Conservation (phyloP, 257 asterid species). For the Anisodus tanguticus region DNA sequence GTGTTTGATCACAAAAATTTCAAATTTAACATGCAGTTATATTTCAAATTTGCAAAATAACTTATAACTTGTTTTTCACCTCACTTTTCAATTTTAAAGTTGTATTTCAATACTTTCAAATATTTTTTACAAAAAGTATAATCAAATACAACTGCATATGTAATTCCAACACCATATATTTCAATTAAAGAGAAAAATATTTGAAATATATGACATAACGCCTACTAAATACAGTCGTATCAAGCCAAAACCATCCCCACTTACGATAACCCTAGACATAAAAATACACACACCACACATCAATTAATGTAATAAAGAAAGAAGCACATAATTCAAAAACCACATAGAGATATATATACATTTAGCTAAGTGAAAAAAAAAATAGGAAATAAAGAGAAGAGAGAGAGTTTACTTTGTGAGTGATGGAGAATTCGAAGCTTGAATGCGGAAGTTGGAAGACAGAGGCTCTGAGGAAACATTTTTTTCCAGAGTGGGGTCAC, state of each 20-base stretch:
- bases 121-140: too few species aligned
- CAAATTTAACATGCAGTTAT: too few species aligned
- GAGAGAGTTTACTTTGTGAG: conserved; percentile 17
- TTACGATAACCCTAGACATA: neutral
- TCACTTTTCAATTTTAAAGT: too few species aligned
- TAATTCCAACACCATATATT: too few species aligned
- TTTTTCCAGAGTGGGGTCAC: conserved; percentile 21
- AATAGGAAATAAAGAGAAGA: neutral
- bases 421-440: neutral
- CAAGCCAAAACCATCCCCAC: neutral
- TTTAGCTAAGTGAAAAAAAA: neutral
- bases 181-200: too few species aligned
- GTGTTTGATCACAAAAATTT: too few species aligned
- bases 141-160: too few species aligned
- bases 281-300: neutral
- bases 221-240: neutral
- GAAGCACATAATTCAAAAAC: neutral
- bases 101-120: too few species aligned
- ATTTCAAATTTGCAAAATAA: too few species aligned
- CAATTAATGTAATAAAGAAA: too few species aligned
- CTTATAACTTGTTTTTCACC: too few species aligned
- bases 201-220: too few species aligned
- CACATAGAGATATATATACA: neutral
- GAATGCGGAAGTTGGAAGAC: neutral
- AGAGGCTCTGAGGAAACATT: neutral